These are phyloP conservation scores for Pseudopithomyces chartarum DNA, from an alignment of 2,329 filamentous ascomycete species.

Conservation along the genomic window DNA sequence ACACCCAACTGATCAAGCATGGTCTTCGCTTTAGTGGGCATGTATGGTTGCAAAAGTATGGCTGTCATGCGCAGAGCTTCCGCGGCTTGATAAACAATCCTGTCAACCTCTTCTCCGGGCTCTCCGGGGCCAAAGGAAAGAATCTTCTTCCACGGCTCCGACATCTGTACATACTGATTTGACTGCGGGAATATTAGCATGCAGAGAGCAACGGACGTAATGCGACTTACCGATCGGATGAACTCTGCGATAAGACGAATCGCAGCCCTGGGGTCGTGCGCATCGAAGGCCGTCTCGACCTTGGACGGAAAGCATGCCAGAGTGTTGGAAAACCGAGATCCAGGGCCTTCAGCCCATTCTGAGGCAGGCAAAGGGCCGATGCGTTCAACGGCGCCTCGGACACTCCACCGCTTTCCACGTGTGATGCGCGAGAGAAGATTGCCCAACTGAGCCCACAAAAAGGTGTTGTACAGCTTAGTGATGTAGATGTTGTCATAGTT, in stretches of 20 bases:
- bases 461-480: conserved; percentile 76
- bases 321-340: conserved; percentile 40
- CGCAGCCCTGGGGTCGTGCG: conserved; percentile 35
- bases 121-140: conserved; percentile 40
- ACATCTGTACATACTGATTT: conserved; percentile 69
- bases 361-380: conserved; percentile 30
- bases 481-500: conserved; percentile 84
- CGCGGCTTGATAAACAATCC: conserved; percentile 69
- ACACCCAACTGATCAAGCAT: conserved; percentile 83
- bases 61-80: conserved; percentile 80
- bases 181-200: conserved; percentile 52
- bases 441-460: conserved; percentile 76
- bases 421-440: conserved; percentile 78
- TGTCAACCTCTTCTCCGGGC: conserved; percentile 39
- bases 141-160: conserved; percentile 70
- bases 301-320: conserved; percentile 38
- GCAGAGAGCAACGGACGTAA: background rate
- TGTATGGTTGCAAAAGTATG: conserved; percentile 88
- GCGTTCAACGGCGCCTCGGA: conserved; percentile 62
- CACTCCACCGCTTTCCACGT: conserved; percentile 70
- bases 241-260: conserved; percentile 32
- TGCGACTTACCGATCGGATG: conserved; percentile 31
- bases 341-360: conserved; percentile 34
- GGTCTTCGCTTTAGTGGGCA: conserved; percentile 75
- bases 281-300: conserved; percentile 29